Percentiles rank a stretch among this genome's conserved stretches.
phyloP scores from a whole-genome alignment of 176 grass and related monocot genomes.

The Bromus sterilis region DNA sequence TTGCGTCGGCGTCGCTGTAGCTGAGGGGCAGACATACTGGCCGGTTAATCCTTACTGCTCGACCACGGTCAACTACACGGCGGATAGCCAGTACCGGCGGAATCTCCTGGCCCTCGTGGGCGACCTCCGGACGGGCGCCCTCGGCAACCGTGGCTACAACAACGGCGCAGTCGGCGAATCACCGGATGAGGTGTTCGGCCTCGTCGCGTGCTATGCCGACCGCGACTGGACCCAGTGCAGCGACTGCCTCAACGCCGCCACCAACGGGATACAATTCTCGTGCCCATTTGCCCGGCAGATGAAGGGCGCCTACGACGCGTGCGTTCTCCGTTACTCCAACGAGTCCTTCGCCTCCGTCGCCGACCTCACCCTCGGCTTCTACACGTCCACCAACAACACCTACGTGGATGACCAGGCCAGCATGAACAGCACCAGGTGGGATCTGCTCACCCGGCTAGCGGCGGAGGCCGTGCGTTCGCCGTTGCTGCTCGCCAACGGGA shows the following conservation, averaged over 20 bases:
- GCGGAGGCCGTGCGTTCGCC: neutral
- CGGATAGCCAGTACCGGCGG: neutral
- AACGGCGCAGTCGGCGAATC: neutral
- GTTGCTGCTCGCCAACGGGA: neutral
- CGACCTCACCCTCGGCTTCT: neutral
- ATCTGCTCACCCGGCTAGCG: no score
- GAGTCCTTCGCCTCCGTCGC: neutral
- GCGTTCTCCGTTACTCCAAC: neutral
- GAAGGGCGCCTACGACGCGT: neutral
- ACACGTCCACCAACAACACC: no score
- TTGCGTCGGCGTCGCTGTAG: neutral
- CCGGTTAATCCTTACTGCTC: neutral
- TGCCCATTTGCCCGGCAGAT: neutral
- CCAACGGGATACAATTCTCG: neutral
- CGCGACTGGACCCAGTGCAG: neutral
- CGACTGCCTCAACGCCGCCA: neutral
- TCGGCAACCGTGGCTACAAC: neutral
- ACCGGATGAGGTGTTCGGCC: neutral
- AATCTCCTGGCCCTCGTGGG: neutral
- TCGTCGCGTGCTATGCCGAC: neutral
- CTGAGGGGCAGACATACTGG: neutral
- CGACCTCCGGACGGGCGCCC: neutral
- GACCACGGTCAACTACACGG: neutral
- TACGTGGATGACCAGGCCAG: no score
- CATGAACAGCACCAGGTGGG: no score